Base-by-base conservation (phyloP, 2,329 filamentous ascomycete genomes). In the Sclerotiophoma versabilis region DNA sequence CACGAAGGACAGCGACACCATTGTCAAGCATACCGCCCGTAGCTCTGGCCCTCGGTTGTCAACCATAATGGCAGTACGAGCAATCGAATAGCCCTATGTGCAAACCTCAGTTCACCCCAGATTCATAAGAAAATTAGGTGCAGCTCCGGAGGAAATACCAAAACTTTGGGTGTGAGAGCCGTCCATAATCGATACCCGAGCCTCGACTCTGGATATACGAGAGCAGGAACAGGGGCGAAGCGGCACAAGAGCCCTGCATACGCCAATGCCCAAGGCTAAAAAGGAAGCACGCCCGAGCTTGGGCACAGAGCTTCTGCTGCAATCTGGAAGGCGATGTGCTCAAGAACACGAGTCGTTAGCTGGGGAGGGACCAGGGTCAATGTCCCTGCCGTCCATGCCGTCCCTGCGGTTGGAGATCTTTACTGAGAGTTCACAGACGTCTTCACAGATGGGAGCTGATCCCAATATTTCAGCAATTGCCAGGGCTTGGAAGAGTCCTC, bases 1-100 rank as follows among this genome's bases (percentile, higher is more conserved):
- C 8, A 75, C 37, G n/a, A 74, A 64, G 0, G 78, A 76, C n/a
- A 79, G 55, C 3, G 69, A 67, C 39, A 79, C 65, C 49, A 79
- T 78, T 11, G 74, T 69, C 9, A 71, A 70, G 63, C 70, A 57
- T 68, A 72, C 70, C 27, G 64, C 70, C 43, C 58, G 60, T n/a
- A 74, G 55, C 49, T 67, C 63, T 22, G 70, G 70, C 23, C 71
- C 71, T 34, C 71, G 60, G 37, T 68, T 71, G 14, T 62, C 64
- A 32, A 55, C 62, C 70, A 72, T 72, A 9, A 52, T 58, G 54
- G 34, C 27, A 49, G 32, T 46, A 30, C 23, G 19, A 45, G 15
- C n/a, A 22, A 25, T 41, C 25, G 33, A 41, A 45, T 45, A 45
- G 15, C 44, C 45, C 39, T 29, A 42, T 19, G 34, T 45, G 45